Base-by-base conservation (phyloP, 768 basidiomycete genomes). In the Mycena sanguinolenta region DNA sequence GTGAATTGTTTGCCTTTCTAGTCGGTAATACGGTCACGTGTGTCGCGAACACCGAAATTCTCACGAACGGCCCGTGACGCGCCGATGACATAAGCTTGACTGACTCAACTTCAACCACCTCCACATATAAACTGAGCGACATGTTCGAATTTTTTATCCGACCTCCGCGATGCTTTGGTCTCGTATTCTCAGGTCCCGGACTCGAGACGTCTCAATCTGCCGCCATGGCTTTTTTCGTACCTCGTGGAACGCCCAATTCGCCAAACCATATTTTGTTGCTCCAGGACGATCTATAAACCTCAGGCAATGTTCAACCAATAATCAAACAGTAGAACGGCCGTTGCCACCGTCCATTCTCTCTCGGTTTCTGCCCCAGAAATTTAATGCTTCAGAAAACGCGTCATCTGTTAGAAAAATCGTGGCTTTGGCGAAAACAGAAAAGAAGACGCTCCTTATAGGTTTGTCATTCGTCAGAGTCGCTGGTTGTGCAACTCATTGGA, bases 361-460 rank as follows among this genome's bases (percentile, higher is more conserved):
- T 7, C 76, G 79, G 25, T 64, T 79, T 53, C 46, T 76, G 14
- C 76, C 77, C 4, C 65, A 84, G 27, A 53, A 34, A 27, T 34
- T 60, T 27, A 25, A 53, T n/a, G 44, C 28, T 4, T 72, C 79
- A 0, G 63, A 84, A 53, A 84, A 84, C 50, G 79, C 85, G 12
- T 90, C 93, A 1, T 94, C 92, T 2, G 86, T 95, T 69, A 83
- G 86, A 70, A 94, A 94, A 78, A 90, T 98, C 39, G 73, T 92
- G 16, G 82, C 90, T 0, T 89, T 99, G 46, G 95, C 96, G 0
- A 90, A 84, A 75, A 93, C 95, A 1, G 97, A 99, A 82, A 86
- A 84, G 75, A 94, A 90, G 72, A 91, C 94, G 2, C 84, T 98
- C 12, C 77, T 88, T 0, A 85, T 91, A 50, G 44, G 44, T 46